phyloP scores from a whole-genome alignment of 805 yeast species.

The Zygosaccharomyces kombuchaensis region DNA sequence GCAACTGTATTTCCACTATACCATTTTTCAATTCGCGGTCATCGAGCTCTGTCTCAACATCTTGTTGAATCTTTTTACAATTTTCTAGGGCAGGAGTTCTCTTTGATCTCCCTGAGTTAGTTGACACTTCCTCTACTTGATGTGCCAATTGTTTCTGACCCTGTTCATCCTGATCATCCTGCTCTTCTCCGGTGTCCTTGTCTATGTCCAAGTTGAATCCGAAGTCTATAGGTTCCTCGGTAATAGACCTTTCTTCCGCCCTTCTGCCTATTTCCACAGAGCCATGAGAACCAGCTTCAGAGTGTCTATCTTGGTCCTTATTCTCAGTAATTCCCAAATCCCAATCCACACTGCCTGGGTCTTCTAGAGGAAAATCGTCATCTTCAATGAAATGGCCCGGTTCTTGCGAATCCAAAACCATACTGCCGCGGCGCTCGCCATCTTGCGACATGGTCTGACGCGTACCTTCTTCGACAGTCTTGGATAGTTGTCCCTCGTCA shows the following conservation, averaged over 20 bases:
- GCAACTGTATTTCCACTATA: not conserved
- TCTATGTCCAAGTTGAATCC: slow-evolving; percentile 52
- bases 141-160: slow-evolving; percentile 28
- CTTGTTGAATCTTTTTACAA: slow-evolving; percentile 16
- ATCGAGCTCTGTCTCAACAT: slow-evolving; percentile 20
- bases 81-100: slow-evolving; percentile 13
- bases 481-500: slow-evolving; percentile 15
- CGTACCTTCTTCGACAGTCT: slow-evolving; percentile 30
- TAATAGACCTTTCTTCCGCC: slow-evolving; percentile 27
- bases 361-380: slow-evolving; percentile 28
- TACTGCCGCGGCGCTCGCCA: not conserved
- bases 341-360: slow-evolving; percentile 27
- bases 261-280: slow-evolving; percentile 69
- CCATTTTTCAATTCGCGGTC: slow-evolving; percentile 17
- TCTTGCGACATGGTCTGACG: slow-evolving; percentile 12
- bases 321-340: slow-evolving; percentile 27
- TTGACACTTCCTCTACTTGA: slow-evolving; percentile 16
- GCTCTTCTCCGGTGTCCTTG: slow-evolving; percentile 32
- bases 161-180: slow-evolving; percentile 32
- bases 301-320: slow-evolving; percentile 7
- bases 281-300: slow-evolving; percentile 40
- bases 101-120: slow-evolving; percentile 1
- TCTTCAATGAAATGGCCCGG: slow-evolving; percentile 14
- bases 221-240: slow-evolving; percentile 39
- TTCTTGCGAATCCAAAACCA: slow-evolving; percentile 7